phyloP scores from a whole-genome alignment of 2,329 filamentous ascomycete species.

The Lachnum nothofagi region DNA sequence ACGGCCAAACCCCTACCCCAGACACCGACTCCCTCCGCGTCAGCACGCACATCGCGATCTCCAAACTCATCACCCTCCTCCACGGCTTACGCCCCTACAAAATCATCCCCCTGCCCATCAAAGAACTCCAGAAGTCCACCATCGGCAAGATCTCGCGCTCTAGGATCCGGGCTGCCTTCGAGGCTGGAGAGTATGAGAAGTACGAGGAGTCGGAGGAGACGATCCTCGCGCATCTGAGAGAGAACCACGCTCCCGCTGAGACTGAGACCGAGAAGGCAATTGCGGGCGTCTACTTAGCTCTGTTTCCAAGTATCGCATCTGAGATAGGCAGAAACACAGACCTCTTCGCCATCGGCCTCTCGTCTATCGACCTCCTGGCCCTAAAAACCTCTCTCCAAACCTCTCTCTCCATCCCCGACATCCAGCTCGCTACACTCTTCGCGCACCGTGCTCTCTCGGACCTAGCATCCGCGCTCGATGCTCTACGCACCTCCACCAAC shows the following conservation, averaged over 20 bases:
- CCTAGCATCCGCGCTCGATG: slow-evolving; percentile 29
- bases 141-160: slow-evolving; percentile 39
- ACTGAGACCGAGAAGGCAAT: slow-evolving; percentile 20
- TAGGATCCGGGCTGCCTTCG: slow-evolving; percentile 32
- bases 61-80: slow-evolving; percentile 18
- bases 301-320: slow-evolving; percentile 12
- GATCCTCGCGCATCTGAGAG: neutral
- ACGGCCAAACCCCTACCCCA: slow-evolving; percentile 31
- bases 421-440: slow-evolving; percentile 37
- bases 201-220: neutral
- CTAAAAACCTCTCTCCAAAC: slow-evolving; percentile 15
- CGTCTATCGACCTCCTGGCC: slow-evolving; percentile 24
- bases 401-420: slow-evolving; percentile 27
- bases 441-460: slow-evolving; percentile 30
- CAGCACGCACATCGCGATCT: slow-evolving; percentile 24
- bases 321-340: slow-evolving; percentile 21
- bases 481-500: slow-evolving; percentile 17
- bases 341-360: slow-evolving; percentile 32
- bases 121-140: slow-evolving; percentile 33
- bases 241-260: slow-evolving; percentile 14
- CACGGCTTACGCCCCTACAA: slow-evolving; percentile 24
- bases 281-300: slow-evolving; percentile 17
- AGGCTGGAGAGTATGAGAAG: slow-evolving; percentile 28
- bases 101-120: slow-evolving; percentile 27
- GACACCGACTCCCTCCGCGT: slow-evolving; percentile 25